phyloP scores from a whole-genome alignment of 441 rosid genomes.

The Syzygium malaccense region DNA sequence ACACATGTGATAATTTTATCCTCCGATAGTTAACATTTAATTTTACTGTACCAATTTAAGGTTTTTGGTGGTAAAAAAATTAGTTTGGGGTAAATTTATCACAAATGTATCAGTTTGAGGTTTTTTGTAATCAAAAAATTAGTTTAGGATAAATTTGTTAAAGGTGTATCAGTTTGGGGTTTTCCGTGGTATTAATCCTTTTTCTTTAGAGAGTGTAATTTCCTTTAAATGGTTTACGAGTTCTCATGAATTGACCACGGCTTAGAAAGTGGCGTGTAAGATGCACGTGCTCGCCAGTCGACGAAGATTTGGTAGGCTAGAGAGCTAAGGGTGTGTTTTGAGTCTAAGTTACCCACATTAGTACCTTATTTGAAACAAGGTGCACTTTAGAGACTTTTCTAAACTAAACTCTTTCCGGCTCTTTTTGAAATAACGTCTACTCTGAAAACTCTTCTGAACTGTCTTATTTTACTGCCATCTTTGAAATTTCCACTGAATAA shows the following conservation, averaged over 20 bases:
- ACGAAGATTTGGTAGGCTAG: background rate
- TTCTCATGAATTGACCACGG: background rate
- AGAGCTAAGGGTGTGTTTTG: background rate
- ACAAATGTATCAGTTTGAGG: no score
- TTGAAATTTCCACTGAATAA: background rate
- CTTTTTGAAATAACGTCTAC: background rate
- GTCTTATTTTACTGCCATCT: background rate
- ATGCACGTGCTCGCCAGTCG: background rate
- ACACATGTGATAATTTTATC: no score
- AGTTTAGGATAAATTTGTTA: no score
- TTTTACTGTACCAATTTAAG: no score
- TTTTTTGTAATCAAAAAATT: no score
- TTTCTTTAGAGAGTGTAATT: no score
- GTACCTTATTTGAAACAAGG: background rate
- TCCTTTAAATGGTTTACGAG: no score
- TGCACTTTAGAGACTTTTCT: background rate
- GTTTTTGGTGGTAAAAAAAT: no score
- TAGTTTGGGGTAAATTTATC: no score
- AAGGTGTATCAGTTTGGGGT: no score
- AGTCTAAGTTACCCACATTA: background rate
- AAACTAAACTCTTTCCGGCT: background rate
- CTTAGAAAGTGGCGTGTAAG: background rate
- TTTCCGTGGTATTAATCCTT: no score
- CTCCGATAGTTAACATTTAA: no score
- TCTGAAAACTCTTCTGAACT: background rate